Base-by-base conservation (phyloP, 371 early-diverging fungal species). In the Mucor saturninus region DNA sequence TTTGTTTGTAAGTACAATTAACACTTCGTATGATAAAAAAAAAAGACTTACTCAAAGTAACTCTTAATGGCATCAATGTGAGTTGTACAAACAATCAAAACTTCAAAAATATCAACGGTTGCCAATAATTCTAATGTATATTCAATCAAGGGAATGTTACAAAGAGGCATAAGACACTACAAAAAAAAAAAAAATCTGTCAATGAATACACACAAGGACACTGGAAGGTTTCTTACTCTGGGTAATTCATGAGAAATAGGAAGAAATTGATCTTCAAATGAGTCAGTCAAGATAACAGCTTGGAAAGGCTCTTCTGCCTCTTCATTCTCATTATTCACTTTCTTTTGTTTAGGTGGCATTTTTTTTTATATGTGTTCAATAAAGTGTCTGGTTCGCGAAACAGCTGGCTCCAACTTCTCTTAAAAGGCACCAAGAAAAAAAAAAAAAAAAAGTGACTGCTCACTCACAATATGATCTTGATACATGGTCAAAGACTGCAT, bases 221-320 rank as follows among this genome's bases (percentile, higher is more conserved):
- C 21, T 21, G 21, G 30, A 32, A 28, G 42, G 11, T 26, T 21
- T 21, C 61, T 74, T 87, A 93, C 94, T 67, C 95, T 80, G 46
- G 98, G 97, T 62, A 77, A 84, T 72, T 93, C 90, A 59, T 87
- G 80, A n/a, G 95, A 89, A 62, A 98, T 83, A 40, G 98, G 98
- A 64, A 86, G 80, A 68, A 96, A 96, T 6, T 89, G 88, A 60
- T 89, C 83, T 71, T 96, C 93, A 75, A 94, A 95, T 39, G 86
- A 87, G 73, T 98, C 98, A 1, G 97, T 93, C 54, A 98, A 85
- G 64, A 98, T 86, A 55, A 98, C 93, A 4, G 98, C 98, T 77
- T 92, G 93, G 8, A 88, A 74, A 38, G 83, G 73, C 43, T 85
- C 78, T 59, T 86, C 85, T n/a, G 69, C 79, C 52, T 86, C 87